Evolutionary conservation across 176 grass and related monocot genomes (phyloP).

Genomic region (Paspalum vaginatum): DNA sequence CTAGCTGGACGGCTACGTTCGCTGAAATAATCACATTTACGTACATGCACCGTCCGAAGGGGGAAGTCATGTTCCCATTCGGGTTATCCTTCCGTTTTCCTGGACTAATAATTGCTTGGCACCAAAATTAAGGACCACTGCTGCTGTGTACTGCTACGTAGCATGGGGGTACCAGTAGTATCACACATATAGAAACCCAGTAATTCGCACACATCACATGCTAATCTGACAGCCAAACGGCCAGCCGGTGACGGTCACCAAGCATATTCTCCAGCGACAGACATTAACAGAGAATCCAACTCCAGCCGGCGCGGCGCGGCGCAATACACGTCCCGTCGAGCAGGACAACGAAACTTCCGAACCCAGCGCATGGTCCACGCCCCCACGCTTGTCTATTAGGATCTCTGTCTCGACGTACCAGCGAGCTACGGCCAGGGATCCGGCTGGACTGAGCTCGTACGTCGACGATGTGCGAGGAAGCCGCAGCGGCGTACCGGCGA

Average conservation of each 20-base stretch:
- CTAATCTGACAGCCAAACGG: neutral
- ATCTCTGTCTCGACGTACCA: neutral
- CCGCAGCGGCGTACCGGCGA: neutral
- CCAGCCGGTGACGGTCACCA: neutral
- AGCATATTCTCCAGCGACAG: slow-evolving; percentile 22
- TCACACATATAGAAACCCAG: neutral
- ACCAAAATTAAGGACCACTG: neutral
- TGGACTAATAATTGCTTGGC: neutral
- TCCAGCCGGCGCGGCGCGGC: neutral
- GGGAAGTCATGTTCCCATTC: neutral
- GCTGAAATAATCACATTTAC: neutral
- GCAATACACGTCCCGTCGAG: neutral
- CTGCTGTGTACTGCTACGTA: neutral
- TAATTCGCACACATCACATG: slow-evolving; percentile 5
- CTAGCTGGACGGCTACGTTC: neutral
- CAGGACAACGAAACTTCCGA: neutral
- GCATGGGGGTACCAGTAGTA: neutral
- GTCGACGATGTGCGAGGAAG: slow-evolving; percentile 8
- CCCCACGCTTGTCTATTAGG: neutral
- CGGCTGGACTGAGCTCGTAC: neutral
- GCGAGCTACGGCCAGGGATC: neutral
- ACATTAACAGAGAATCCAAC: slow-evolving; percentile 2
- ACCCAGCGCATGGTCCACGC: neutral
- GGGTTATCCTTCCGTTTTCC: neutral
- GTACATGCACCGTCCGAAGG: neutral